These are phyloP conservation scores for Lactarius hatsudake DNA, from an alignment of 768 basidiomycete genomes.

Conservation along the genomic window DNA sequence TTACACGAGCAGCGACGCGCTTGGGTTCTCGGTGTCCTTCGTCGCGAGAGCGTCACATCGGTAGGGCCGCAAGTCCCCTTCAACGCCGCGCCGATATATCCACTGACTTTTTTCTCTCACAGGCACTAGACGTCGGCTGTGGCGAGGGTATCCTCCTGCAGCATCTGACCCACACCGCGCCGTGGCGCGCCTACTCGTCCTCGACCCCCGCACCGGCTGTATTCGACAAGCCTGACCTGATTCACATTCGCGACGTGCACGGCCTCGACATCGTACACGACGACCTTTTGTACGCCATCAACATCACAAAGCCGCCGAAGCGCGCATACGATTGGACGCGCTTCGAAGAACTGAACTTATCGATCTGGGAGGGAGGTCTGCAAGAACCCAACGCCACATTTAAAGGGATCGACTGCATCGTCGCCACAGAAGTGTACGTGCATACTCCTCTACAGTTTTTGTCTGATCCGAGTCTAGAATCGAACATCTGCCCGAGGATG, in stretches of 20 bases:
- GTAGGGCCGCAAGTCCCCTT: constrained; percentile 33
- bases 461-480: constrained; percentile 47
- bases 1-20: constrained; percentile 65
- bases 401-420: constrained; percentile 63
- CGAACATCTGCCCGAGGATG: constrained; percentile 65
- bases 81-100: not conserved
- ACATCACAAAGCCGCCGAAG: constrained; percentile 45
- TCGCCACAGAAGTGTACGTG: constrained; percentile 77
- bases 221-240: constrained; percentile 37
- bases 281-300: constrained; percentile 55
- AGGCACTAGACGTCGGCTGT: constrained; percentile 84
- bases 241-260: constrained; percentile 55
- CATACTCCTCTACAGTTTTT: constrained; percentile 18
- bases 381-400: constrained; percentile 66
- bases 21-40: constrained; percentile 65
- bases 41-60: constrained; percentile 53
- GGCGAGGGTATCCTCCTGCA: constrained; percentile 75
- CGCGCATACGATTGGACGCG: constrained; percentile 36
- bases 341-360: constrained; percentile 66
- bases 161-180: constrained; percentile 70
- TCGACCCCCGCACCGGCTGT: constrained; percentile 29
- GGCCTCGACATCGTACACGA: constrained; percentile 64
- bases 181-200: constrained; percentile 49
- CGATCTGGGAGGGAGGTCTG: constrained; percentile 75
- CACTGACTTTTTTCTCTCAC: constrained; percentile 2